Conservation (phyloP, 805 yeast genomes). For the Wickerhamiella occidentalis region DNA sequence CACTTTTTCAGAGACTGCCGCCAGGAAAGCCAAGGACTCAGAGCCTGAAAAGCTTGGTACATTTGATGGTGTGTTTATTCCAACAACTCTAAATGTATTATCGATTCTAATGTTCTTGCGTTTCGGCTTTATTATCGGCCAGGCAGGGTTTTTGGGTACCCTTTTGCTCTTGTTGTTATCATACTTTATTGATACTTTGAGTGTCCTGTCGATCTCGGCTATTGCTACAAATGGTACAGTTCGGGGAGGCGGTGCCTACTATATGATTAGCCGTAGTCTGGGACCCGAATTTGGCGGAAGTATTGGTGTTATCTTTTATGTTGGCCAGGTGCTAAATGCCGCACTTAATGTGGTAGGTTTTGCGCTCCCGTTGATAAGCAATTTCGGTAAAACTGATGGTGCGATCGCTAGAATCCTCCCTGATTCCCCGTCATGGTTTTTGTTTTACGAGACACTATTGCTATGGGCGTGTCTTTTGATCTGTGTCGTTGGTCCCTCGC, state of each 20-base stretch:
- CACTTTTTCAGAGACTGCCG: constrained; percentile 9
- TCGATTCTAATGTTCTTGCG: constrained; percentile 91
- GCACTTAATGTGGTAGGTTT: constrained; percentile 94
- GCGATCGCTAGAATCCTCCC: constrained; percentile 49
- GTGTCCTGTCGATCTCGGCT: constrained; percentile 85
- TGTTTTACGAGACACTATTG: constrained; percentile 58
- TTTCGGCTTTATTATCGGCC: constrained; percentile 91
- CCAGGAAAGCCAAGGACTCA: background rate
- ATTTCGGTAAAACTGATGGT: constrained; percentile 57
- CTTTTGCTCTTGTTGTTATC: constrained; percentile 54
- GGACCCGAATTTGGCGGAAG: constrained; percentile 99
- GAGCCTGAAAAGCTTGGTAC: constrained; percentile 51
- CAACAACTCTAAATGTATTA: constrained; percentile 83
- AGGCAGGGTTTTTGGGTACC: constrained; percentile 79
- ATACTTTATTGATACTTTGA: constrained; percentile 67
- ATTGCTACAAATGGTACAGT: constrained; percentile 97
- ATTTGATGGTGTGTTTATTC: constrained; percentile 80
- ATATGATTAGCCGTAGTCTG: constrained; percentile 86
- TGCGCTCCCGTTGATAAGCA: constrained; percentile 75
- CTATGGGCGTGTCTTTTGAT: constrained; percentile 60
- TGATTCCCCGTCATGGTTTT: constrained; percentile 53
- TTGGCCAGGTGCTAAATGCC: constrained; percentile 82
- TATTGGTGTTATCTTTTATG: constrained; percentile 83
- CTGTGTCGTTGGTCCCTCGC: constrained; percentile 66
- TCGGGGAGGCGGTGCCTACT: constrained; percentile 96